A percentile compares a stretch with the other conserved stretches of the same genome.
phyloP scores from a whole-genome alignment of 148 eudicot species.

The Hydrangea macrophylla region DNA sequence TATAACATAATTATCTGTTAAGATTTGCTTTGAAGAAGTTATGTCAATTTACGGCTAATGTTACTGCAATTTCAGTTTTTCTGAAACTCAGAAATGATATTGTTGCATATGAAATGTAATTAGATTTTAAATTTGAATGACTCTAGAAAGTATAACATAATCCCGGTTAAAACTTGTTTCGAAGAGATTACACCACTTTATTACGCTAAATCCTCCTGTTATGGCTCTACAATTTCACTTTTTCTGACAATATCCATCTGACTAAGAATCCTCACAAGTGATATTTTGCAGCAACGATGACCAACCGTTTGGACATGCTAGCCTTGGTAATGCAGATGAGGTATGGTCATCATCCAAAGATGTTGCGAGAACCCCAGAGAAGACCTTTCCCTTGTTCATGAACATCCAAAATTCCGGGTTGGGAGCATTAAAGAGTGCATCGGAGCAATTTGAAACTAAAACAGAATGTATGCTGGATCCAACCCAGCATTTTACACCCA shows the following conservation, averaged over 20 bases:
- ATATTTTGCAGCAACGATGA: slow-evolving; percentile 68
- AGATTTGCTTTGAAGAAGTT: neutral
- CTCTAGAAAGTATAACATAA: too few relatives aligned
- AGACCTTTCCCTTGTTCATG: slow-evolving; percentile 37
- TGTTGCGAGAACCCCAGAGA: slow-evolving; percentile 32
- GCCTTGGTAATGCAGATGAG: slow-evolving; percentile 50
- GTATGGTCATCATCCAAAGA: slow-evolving; percentile 67
- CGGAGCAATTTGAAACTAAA: slow-evolving; percentile 33
- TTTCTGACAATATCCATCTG: slow-evolving; percentile 40
- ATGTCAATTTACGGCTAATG: neutral
- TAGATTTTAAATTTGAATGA: too few relatives aligned
- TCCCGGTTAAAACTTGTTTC: too few relatives aligned
- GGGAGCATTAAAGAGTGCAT: slow-evolving; percentile 30
- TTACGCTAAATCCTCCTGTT: too few relatives aligned
- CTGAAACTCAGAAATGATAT: too few relatives aligned
- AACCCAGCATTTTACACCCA: slow-evolving; percentile 24
- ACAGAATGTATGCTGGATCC: slow-evolving; percentile 36
- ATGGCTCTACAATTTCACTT: too few relatives aligned
- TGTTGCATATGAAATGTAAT: too few relatives aligned
- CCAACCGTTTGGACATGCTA: slow-evolving; percentile 43
- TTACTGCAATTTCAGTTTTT: slow-evolving; percentile 1
- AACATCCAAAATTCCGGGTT: slow-evolving; percentile 45
- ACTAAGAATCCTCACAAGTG: slow-evolving; percentile 68
- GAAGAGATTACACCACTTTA: too few relatives aligned
- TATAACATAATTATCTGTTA: neutral